phyloP scores from a whole-genome alignment of 371 early-diverging fungal genomes.

The Actinomortierella ambigua region DNA sequence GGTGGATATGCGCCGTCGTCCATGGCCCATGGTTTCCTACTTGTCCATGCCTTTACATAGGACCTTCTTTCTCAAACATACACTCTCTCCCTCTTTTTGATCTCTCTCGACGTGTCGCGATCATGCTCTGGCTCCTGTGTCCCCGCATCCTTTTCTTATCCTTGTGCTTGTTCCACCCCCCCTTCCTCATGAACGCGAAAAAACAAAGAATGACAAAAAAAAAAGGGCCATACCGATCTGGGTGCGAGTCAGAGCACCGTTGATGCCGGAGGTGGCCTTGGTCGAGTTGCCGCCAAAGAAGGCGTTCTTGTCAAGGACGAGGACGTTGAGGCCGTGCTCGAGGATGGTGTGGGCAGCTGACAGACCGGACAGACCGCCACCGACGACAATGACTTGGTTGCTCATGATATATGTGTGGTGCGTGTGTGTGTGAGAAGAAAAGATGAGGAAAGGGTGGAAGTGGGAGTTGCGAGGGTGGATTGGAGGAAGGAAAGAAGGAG shows the following conservation, averaged over 20 bases:
- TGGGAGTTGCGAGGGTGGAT: too few species aligned
- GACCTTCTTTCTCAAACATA: too few species aligned
- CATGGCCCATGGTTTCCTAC: too few species aligned
- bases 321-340: constrained; percentile 86
- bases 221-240: constrained; percentile 55
- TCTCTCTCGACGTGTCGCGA: too few species aligned
- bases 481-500: not conserved
- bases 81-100: too few species aligned
- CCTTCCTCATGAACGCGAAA: too few species aligned
- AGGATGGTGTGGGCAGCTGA: constrained; percentile 86
- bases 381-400: constrained; percentile 85
- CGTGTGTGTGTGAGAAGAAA: not conserved
- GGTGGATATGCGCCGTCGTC: too few species aligned
- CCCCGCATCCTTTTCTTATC: too few species aligned
- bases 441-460: not conserved
- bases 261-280: constrained; percentile 98
- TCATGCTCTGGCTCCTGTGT: too few species aligned
- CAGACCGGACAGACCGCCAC: constrained; percentile 91
- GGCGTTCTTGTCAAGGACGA: constrained; percentile 87
- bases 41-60: too few species aligned
- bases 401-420: constrained; percentile 22
- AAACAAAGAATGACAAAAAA: not conserved
- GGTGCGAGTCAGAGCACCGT: constrained; percentile 90
- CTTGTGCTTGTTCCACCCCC: too few species aligned
- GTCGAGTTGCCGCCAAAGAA: constrained; percentile 93